A percentile compares a stretch with the other conserved stretches of the same genome.
These are phyloP conservation scores for Oryza punctata DNA, from an alignment of 176 grass and related monocot genomes.

Conservation along the genomic window DNA sequence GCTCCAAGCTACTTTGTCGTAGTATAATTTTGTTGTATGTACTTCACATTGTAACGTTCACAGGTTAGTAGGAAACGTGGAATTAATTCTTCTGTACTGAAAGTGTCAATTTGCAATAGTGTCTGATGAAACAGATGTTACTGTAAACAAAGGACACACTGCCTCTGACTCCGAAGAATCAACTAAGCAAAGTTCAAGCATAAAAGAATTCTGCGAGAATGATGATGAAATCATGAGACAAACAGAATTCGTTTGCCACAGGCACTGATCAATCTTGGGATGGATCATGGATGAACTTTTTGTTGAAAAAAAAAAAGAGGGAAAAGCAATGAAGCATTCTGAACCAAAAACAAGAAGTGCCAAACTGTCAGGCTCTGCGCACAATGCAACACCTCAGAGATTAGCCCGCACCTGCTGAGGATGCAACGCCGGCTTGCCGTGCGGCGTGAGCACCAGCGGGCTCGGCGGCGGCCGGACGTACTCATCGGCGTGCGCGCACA, in stretches of 20 bases:
- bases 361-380: no score
- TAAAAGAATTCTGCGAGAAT: background rate
- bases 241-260: background rate
- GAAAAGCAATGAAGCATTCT: background rate
- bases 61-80: background rate
- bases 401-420: constrained; percentile 50
- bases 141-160: background rate
- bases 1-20: no score
- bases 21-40: background rate
- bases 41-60: background rate
- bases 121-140: background rate
- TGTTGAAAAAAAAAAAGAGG: background rate
- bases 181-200: no score
- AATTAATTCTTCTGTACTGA: background rate
- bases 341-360: background rate
- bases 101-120: no score
- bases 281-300: no score
- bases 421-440: constrained; percentile 36
- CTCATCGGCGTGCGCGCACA: constrained; percentile 22
- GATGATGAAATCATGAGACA: background rate
- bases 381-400: background rate
- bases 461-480: constrained; percentile 44
- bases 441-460: background rate
- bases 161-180: no score
- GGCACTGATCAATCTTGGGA: no score